Percentiles rank a stretch among this genome's conserved stretches.
Evolutionary conservation across 371 early-diverging fungal genomes (phyloP).

Genomic region (Circinella umbellata): DNA sequence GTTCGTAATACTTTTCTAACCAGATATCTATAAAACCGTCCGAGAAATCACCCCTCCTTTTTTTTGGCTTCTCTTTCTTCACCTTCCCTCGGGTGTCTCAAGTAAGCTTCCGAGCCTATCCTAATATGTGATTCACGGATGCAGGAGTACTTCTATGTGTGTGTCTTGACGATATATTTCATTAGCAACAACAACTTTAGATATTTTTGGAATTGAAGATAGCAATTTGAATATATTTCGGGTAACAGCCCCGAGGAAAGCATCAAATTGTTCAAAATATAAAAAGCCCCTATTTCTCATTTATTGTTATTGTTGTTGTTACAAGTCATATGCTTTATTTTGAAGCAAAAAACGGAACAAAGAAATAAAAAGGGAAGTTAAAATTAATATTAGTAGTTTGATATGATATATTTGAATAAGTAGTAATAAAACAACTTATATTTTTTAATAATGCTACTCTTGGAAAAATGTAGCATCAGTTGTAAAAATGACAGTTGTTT

Average conservation of each 20-base stretch:
- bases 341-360: too few species aligned
- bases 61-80: background rate
- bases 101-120: background rate
- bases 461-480: too few species aligned
- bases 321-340: background rate
- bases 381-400: too few species aligned
- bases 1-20: too few species aligned
- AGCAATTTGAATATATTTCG: background rate
- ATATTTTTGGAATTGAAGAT: background rate
- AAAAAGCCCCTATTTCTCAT: background rate
- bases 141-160: slow-evolving; percentile 3
- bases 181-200: background rate
- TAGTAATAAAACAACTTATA: too few species aligned
- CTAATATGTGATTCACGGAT: slow-evolving; percentile 1
- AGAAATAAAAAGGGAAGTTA: too few species aligned
- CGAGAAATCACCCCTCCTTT: too few species aligned
- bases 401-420: too few species aligned
- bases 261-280: too few species aligned
- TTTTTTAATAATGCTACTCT: too few species aligned
- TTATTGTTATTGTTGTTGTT: background rate
- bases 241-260: slow-evolving; percentile 1
- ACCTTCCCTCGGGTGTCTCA: background rate
- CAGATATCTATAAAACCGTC: too few species aligned
- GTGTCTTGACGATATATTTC: background rate
- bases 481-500: too few species aligned